Percentiles rank a stretch among this genome's conserved stretches.
Conservation (phyloP, 176 grass and related monocot species). For the Triticum monococcum region DNA sequence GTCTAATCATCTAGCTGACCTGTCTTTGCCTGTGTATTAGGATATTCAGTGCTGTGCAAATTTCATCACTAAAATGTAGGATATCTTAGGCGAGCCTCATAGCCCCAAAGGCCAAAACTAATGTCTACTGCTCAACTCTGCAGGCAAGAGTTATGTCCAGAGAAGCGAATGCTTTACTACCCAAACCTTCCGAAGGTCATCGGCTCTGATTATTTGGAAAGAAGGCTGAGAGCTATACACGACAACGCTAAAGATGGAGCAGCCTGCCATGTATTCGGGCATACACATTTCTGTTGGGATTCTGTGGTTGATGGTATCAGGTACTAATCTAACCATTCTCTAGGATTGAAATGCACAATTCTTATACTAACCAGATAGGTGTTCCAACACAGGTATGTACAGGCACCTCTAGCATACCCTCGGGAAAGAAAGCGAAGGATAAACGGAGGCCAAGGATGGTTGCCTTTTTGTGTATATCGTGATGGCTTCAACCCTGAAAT, state of each 20-base stretch:
- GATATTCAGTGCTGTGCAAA: not conserved
- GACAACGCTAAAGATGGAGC: conserved; percentile 30
- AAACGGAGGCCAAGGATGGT: conserved; percentile 66
- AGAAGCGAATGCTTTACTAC: conserved; percentile 98
- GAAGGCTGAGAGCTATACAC: conserved; percentile 76
- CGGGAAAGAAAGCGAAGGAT: conserved; percentile 78
- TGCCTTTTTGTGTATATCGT: conserved; percentile 88
- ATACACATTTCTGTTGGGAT: conserved; percentile 99
- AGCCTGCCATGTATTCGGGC: conserved; percentile 90
- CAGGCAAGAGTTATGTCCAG: conserved; percentile 95
- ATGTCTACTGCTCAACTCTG: conserved; percentile 12
- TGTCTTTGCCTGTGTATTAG: not conserved
- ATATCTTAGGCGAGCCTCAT: not conserved
- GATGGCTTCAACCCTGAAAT: conserved; percentile 71
- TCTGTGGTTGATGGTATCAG: conserved; percentile 74
- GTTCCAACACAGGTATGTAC: conserved; percentile 58
- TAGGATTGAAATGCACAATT: conserved; percentile 2
- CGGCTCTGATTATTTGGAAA: conserved; percentile 82
- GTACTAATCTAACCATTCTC: conserved; percentile 33
- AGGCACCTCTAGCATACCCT: conserved; percentile 90
- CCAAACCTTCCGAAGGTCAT: conserved; percentile 91
- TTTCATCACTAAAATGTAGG: conserved; percentile 1
- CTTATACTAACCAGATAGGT: not conserved
- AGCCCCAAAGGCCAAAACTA: not conserved
- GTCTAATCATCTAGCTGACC: not conserved